These are phyloP conservation scores for Melaleuca alternifolia DNA, from an alignment of 345 rosid species.

Conservation along the genomic window DNA sequence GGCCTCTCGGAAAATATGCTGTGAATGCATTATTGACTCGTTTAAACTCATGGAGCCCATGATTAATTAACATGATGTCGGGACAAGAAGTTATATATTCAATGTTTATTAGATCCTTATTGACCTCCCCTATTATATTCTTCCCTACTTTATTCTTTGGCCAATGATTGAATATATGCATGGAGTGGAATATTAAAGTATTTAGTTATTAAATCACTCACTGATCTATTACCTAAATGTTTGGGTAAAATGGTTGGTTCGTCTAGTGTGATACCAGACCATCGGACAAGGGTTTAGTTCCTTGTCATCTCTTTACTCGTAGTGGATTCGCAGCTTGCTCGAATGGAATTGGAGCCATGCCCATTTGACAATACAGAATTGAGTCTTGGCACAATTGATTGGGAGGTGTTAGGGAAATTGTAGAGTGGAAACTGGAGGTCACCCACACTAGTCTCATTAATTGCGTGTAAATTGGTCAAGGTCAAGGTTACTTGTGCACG, in stretches of 20 bases:
- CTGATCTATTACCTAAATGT: not conserved
- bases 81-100: not conserved
- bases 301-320: not conserved
- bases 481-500: not conserved
- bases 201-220: not conserved
- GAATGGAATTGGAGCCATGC: not conserved
- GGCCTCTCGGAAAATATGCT: not conserved
- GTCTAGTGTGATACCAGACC: not conserved
- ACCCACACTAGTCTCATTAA: not conserved
- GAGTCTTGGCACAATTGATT: not conserved
- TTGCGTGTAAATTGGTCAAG: not conserved
- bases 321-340: not conserved
- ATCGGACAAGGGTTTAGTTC: not conserved
- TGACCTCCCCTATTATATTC: not conserved
- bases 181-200: not conserved
- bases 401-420: not conserved
- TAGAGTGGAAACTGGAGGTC: not conserved
- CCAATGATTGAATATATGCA: accelerated
- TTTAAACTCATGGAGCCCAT: not conserved
- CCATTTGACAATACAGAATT: not conserved
- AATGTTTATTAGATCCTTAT: not conserved
- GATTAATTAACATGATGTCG: not conserved
- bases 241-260: not conserved
- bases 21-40: not conserved
- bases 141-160: not conserved